A percentile compares a stretch with the other conserved stretches of the same genome.
Conservation (phyloP, 2,329 filamentous ascomycete genomes). For the Balansia obtecta region DNA sequence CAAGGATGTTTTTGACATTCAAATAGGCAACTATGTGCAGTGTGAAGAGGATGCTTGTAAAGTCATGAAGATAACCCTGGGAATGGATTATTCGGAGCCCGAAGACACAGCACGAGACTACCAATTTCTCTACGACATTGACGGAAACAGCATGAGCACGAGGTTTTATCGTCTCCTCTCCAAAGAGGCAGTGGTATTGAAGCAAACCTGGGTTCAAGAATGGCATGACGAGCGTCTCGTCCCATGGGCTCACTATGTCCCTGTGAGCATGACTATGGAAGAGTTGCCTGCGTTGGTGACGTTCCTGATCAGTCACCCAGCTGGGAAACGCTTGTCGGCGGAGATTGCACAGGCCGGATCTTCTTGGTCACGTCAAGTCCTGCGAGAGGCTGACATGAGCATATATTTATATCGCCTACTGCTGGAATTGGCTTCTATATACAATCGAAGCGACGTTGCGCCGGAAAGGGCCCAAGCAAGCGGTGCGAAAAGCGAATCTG, state of each 20-base stretch:
- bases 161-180: slow-evolving; percentile 38
- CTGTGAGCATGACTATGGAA: slow-evolving; percentile 34
- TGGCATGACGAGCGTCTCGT: slow-evolving; percentile 45
- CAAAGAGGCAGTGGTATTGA: slow-evolving; percentile 34
- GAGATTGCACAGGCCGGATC: slow-evolving; percentile 40
- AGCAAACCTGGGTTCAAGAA: slow-evolving; percentile 39
- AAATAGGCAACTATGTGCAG: too few species aligned
- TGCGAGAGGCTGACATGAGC: slow-evolving; percentile 46
- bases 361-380: slow-evolving; percentile 39
- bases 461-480: too few species aligned
- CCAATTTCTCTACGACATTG: slow-evolving; percentile 36
- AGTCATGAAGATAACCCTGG: too few species aligned
- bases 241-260: slow-evolving; percentile 46
- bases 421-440: slow-evolving; percentile 34
- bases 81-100: too few species aligned
- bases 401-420: slow-evolving; percentile 49
- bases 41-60: too few species aligned
- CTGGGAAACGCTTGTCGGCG: slow-evolving; percentile 33
- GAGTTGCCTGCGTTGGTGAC: slow-evolving; percentile 39
- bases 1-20: too few species aligned
- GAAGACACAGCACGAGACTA: slow-evolving; percentile 21
- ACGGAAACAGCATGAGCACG: slow-evolving; percentile 43
- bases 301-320: slow-evolving; percentile 29
- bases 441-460: too few species aligned
- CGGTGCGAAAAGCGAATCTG: too few species aligned